Evolutionary conservation across 2,329 filamentous ascomycete genomes (phyloP).

Genomic region (Ceratocystis harringtonii): DNA sequence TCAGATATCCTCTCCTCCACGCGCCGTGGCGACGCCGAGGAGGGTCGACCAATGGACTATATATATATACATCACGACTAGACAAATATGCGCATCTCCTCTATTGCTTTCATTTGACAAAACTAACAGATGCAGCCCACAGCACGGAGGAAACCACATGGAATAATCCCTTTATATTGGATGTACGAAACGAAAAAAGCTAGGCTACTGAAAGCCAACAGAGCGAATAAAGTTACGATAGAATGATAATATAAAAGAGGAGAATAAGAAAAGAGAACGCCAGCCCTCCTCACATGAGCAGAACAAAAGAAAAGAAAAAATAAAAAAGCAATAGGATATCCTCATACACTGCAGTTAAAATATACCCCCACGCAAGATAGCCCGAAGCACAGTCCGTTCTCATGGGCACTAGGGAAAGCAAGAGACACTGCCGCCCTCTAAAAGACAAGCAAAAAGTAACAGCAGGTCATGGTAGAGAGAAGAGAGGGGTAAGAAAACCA

Average conservation of each 20-base stretch:
- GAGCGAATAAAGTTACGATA: not conserved
- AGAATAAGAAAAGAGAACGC: slow-evolving; percentile 8
- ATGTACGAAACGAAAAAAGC: not conserved
- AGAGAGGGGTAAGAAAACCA: not conserved
- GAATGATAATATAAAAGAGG: slow-evolving; percentile 4
- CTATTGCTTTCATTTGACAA: no score
- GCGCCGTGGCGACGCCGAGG: no score
- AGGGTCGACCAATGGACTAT: no score
- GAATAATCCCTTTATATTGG: not conserved
- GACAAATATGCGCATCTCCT: no score
- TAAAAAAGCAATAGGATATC: not conserved
- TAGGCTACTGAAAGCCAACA: not conserved
- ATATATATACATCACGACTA: no score
- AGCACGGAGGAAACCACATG: no score
- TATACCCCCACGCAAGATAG: not conserved
- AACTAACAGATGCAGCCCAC: no score
- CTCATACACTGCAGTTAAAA: not conserved
- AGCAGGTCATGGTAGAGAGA: not conserved
- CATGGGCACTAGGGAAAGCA: not conserved
- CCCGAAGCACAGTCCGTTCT: not conserved
- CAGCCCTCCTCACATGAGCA: not conserved
- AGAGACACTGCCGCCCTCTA: not conserved
- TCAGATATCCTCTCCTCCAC: no score
- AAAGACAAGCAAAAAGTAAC: not conserved
- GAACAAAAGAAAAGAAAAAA: not conserved